Conservation (phyloP, 2,329 filamentous ascomycete genomes). For the Penicillium sp. region DNA sequence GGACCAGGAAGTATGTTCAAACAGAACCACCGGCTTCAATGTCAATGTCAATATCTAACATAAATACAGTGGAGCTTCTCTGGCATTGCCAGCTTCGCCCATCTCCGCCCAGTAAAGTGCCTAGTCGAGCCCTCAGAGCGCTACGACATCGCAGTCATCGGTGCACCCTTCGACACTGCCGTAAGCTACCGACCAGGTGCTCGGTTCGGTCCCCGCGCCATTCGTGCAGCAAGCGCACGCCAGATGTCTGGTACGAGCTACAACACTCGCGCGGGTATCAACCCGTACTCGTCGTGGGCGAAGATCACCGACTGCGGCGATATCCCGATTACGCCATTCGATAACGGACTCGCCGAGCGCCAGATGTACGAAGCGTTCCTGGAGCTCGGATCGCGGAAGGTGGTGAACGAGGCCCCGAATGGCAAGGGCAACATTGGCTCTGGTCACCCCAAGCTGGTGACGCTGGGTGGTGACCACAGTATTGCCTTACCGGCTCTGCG, state of each 20-base stretch:
- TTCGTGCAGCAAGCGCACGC: conserved; percentile 77
- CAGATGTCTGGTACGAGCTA: conserved; percentile 78
- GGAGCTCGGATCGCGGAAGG: conserved; percentile 60
- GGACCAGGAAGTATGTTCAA: conserved; percentile 44
- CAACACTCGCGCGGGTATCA: conserved; percentile 78
- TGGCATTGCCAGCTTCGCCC: conserved; percentile 74
- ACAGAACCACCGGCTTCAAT: neutral
- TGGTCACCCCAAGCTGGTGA: conserved; percentile 58
- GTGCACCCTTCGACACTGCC: conserved; percentile 72
- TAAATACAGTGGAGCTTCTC: conserved; percentile 61
- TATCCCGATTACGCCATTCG: conserved; percentile 81
- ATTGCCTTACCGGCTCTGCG: conserved; percentile 68
- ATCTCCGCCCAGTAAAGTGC: conserved; percentile 67
- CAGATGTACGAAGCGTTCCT: conserved; percentile 83
- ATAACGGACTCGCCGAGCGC: conserved; percentile 74
- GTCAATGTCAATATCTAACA: neutral
- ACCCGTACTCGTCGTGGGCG: conserved; percentile 79
- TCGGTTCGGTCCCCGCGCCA: conserved; percentile 83
- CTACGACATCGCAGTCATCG: conserved; percentile 71
- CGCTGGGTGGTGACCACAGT: conserved; percentile 72
- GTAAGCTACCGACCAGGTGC: conserved; percentile 70
- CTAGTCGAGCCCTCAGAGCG: conserved; percentile 62
- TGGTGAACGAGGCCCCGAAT: conserved; percentile 33
- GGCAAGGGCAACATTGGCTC: conserved; percentile 35
- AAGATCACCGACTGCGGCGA: conserved; percentile 85